These are phyloP conservation scores for Cercophora samala DNA, from an alignment of 495 filamentous ascomycete genomes.

Conservation along the genomic window DNA sequence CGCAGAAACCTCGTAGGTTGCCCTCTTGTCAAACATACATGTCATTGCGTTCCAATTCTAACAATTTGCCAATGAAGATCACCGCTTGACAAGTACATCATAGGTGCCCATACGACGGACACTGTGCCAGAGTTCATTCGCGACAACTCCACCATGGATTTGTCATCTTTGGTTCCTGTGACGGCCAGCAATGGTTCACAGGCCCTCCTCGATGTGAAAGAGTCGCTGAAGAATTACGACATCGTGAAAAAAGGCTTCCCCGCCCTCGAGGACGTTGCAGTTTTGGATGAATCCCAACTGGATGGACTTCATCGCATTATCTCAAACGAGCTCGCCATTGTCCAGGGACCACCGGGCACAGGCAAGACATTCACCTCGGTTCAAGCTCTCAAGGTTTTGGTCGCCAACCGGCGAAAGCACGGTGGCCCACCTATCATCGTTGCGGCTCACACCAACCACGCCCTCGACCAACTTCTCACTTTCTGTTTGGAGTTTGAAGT, in stretches of 20 bases:
- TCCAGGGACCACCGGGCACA: conserved; percentile 91
- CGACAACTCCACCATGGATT: conserved; percentile 33
- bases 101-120: conserved; percentile 42
- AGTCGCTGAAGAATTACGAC: conserved; percentile 14
- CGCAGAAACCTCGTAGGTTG: conserved; percentile 53
- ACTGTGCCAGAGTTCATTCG: conserved; percentile 29
- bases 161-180: conserved; percentile 32
- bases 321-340: conserved; percentile 68
- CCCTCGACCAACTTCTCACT: conserved; percentile 77
- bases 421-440: conserved; percentile 57
- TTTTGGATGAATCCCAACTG: conserved; percentile 68
- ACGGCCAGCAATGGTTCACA: not conserved
- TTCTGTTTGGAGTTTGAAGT: conserved; percentile 66
- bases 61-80: conserved; percentile 17
- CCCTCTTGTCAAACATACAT: not conserved
- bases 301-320: conserved; percentile 66
- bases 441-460: conserved; percentile 89
- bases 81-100: conserved; percentile 39
- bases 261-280: conserved; percentile 36
- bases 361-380: conserved; percentile 83
- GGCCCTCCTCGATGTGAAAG: not conserved
- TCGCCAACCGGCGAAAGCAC: conserved; percentile 47
- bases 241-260: conserved; percentile 19
- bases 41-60: not conserved
- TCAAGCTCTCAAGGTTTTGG: conserved; percentile 62